Evolutionary conservation across 108 stramenopile species (phyloP).

Genomic region (Mediolabrus comicus): DNA sequence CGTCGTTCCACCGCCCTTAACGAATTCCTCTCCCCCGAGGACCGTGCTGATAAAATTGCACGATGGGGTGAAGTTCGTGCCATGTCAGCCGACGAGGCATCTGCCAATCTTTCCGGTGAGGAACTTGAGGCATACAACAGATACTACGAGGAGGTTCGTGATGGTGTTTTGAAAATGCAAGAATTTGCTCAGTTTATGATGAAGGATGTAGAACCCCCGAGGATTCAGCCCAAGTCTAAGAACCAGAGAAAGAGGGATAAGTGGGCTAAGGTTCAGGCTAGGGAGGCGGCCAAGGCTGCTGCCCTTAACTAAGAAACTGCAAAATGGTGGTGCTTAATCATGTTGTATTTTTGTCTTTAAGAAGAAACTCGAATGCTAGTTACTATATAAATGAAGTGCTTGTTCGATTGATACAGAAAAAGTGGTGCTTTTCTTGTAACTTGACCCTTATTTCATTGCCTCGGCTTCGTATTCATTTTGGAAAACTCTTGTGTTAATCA

Average conservation of each 20-base stretch:
- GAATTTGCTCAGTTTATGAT: conserved; percentile 58
- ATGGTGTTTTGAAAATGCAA: conserved; percentile 63
- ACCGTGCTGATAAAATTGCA: conserved; percentile 51
- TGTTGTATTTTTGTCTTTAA: conserved; percentile 1
- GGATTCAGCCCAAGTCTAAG: conserved; percentile 71
- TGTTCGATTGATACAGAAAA: background rate
- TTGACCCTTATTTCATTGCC: background rate
- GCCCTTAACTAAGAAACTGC: background rate
- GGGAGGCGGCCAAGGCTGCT: conserved; percentile 40
- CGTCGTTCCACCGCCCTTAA: conserved; percentile 35
- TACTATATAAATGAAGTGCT: background rate
- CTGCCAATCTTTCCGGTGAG: conserved; percentile 59
- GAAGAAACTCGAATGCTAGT: background rate
- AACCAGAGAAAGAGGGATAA: conserved; percentile 74
- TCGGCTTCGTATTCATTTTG: background rate
- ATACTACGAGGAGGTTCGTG: conserved; percentile 62
- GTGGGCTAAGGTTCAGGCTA: conserved; percentile 51
- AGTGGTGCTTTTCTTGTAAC: background rate
- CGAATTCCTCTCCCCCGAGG: conserved; percentile 46
- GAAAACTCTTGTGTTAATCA: background rate
- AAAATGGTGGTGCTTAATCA: conserved; percentile 1
- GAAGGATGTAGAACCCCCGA: conserved; percentile 65
- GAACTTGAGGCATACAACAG: conserved; percentile 78
- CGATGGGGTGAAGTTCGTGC: conserved; percentile 71
- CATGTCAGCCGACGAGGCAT: conserved; percentile 57